Conservation (phyloP, 352 stramenopile species). For the Thalassiosira hispida region DNA sequence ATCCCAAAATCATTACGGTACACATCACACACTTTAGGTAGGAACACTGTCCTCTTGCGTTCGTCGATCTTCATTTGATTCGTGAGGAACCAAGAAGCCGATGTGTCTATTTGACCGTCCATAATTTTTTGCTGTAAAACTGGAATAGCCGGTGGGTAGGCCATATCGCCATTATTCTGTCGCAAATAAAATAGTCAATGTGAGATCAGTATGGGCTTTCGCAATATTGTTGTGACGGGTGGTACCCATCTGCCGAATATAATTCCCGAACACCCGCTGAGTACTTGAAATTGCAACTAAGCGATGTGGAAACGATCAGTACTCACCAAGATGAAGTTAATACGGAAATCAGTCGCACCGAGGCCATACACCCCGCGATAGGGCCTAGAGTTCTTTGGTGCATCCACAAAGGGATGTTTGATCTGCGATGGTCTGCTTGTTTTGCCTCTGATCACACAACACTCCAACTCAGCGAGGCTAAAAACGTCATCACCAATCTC, state of each 20-base stretch:
- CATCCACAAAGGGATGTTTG: slow-evolving; percentile 71
- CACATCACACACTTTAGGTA: slow-evolving; percentile 81
- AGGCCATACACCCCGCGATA: slow-evolving; percentile 73
- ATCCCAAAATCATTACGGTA: slow-evolving; percentile 79
- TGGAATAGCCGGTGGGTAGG: slow-evolving; percentile 59
- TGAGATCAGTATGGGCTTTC: slow-evolving; percentile 1
- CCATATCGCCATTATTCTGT: slow-evolving; percentile 68
- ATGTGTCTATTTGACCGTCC: slow-evolving; percentile 64
- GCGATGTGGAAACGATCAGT: too few species aligned
- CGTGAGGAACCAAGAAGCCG: slow-evolving; percentile 56
- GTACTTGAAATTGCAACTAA: too few species aligned
- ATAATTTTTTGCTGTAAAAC: slow-evolving; percentile 54
- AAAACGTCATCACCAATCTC: slow-evolving; percentile 87
- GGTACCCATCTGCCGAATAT: too few species aligned
- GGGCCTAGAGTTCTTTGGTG: slow-evolving; percentile 69
- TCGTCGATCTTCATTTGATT: slow-evolving; percentile 69
- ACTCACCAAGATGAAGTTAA: slow-evolving; percentile 79
- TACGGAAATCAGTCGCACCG: slow-evolving; percentile 57
- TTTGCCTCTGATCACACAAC: slow-evolving; percentile 81
- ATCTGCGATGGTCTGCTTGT: slow-evolving; percentile 55
- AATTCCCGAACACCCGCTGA: too few species aligned
- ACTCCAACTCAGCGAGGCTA: slow-evolving; percentile 85
- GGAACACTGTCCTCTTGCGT: slow-evolving; percentile 58
- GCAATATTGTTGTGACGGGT: neutral
- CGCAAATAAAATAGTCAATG: neutral